Evolutionary conservation across 345 rosid species (phyloP), one percentile per base, ranked within the genome.

Genomic region (Diplotaxis tenuifolia): DNA sequence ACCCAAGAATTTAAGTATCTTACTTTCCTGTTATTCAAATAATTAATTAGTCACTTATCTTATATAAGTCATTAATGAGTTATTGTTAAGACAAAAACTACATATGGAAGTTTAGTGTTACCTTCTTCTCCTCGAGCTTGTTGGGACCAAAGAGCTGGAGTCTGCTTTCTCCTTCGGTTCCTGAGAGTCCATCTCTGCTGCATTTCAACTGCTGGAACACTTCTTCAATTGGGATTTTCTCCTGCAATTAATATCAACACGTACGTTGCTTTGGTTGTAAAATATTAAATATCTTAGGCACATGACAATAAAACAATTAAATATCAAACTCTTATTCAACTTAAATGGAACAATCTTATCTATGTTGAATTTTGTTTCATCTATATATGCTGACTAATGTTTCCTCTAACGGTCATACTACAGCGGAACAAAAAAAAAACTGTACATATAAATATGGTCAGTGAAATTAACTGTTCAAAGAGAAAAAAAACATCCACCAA

Each of bases 91-190:
- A 4, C 55, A 50, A 18, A 50, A 50, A 16, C 54, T 15, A 50
- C 23, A 19, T 8, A 50, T 50, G 8, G 0, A 50, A 19, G 22
- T 50, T 3, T 18, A 7, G 22, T 18, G 50, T 50, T 16, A 50
- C 91, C 89, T 88, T 92, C 70, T 89, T 92, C 88, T 92, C 97
- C 60, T 92, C 96, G 42, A 92, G 81, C 58, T 92, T 92, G 95
- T 92, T 92, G 81, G 92, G 94, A 18, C 98, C 98, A 71, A 92
- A 92, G 67, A 92, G 81, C 58, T 85, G 88, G 68, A 92, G 86
- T 81, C 98, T 76, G 81, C 65, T 80, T 76, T 65, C 85, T 68
- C 96, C 98, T 76, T 92, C 98, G 2, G 73, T 80, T 0, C 86
- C 40, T 32, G 63, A 68, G 56, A 92, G 78, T 67, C 98, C 98